These are phyloP conservation scores for Calycina marina DNA, from an alignment of 2,329 filamentous ascomycete genomes.

Conservation along the genomic window DNA sequence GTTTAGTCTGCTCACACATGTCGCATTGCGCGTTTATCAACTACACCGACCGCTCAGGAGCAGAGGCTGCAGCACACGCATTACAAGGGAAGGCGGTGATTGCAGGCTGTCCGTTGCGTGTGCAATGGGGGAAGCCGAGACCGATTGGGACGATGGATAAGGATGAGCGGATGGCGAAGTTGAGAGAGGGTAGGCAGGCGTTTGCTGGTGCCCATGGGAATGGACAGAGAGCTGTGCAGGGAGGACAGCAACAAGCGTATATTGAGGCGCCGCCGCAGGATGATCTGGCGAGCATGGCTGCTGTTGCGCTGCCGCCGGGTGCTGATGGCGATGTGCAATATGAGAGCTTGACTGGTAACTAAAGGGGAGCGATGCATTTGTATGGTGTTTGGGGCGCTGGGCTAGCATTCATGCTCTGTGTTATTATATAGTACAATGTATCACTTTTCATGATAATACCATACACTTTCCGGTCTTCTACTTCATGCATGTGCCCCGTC, in stretches of 20 bases:
- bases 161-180: conserved; percentile 68
- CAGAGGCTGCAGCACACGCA: conserved; percentile 71
- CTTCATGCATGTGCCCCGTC: conserved; percentile 6
- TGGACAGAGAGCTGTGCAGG: conserved; percentile 10
- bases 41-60: conserved; percentile 69
- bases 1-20: conserved; percentile 88
- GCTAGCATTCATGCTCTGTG: no score
- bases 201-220: conserved; percentile 28
- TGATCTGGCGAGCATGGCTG: conserved; percentile 20
- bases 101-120: conserved; percentile 74
- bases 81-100: conserved; percentile 84
- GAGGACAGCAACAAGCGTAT: conserved; percentile 15
- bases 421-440: no score
- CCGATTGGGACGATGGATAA: conserved; percentile 83
- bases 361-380: conserved; percentile 21
- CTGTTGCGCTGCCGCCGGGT: conserved; percentile 67
- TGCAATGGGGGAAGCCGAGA: conserved; percentile 88
- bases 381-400: conserved; percentile 18
- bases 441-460: not conserved
- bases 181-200: conserved; percentile 57
- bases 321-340: conserved; percentile 59
- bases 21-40: conserved; percentile 97
- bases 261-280: conserved; percentile 14
- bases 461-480: not conserved
- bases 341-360: conserved; percentile 73